Evolutionary conservation across 2,329 filamentous ascomycete species (phyloP), one percentile per base, ranked within the genome.

Genomic region (Hysterium pulicare): DNA sequence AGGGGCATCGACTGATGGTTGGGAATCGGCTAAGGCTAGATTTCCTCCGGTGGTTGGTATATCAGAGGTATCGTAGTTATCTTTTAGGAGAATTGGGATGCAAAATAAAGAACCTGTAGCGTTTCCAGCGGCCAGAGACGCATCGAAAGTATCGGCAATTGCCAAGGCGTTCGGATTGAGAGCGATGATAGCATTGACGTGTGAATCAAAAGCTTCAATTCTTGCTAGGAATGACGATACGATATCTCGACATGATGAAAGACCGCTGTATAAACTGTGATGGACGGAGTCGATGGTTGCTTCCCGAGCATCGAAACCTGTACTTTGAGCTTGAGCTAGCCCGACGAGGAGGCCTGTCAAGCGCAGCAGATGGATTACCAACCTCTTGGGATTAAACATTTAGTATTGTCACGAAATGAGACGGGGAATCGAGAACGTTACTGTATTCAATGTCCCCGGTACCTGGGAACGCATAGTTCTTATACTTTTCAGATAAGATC

Each of bases 21-120:
- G 64, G 17, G 73, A 75, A 2, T 66, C 54, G 23, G 71, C 71
- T 7, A 85, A 63, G 4, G 71, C 75, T 6, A 72, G 51, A 45
- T 69, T 75, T 4, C 73, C 78, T 0, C 75, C 80, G 0, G 79
- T 84, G 1, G 81, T 84, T 33, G 73, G 73, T 61, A 81, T 74
- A 16, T 73, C 71, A 0, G 59, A 49, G 0, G 78, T 77, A 42
- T 82, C 75, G 54, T 75, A 82, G 54, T 83, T 85, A 61, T 85
- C 82, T 58, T 85, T 85, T 5, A 84, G 62, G 4, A 85, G 55
- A 10, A 83, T 60, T 0, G 82, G 81, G 15, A 85, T 69, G 54
- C 81, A 82, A 57, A 84, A 80, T 1, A 85, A 66, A 1, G 71
- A 55, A 1, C 72, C 75, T 0, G 72, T 73, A 19, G 68, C 64